Base-by-base conservation (phyloP, 192 early-diverging fungal genomes). In the Coemansia sp. region DNA sequence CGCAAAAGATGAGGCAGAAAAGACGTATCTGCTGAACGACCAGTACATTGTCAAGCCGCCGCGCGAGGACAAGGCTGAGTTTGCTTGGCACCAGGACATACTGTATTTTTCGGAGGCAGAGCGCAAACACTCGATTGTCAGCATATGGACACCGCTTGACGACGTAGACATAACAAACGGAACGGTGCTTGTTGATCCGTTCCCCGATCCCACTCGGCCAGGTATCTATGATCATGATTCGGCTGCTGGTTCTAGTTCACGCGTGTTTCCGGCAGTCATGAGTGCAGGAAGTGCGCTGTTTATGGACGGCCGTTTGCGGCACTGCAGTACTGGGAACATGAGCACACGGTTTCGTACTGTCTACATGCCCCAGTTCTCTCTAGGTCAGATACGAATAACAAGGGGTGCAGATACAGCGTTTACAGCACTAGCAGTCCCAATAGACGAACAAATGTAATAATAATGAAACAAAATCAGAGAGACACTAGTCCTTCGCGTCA, bases 401-500 rank as follows among this genome's bases (percentile, higher is more conserved):
- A 18, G 1, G 8, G 41, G 12, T 4, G 41, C 50, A 4, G 33
- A 21, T 1, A 27, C 19, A 13, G 27, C 11, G 9, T 49, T 47
- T 43, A 56, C 64, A 0, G 67, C 73, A 6, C 47, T 78, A 22
- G 74, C 68, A 1, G 64, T 71, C 15, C 71, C 71, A 14, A 21
- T 72, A 22, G 59, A 41, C 9, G n/a, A 30, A 53, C 23, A 34
- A 17, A 39, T 17, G 52, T 30, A 53, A 51, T n/a, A n/a, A n/a
- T n/a, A 33, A 51, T 1, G 27, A 51, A 17, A 33, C 24, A 33
- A 51, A 51, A 51, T 44, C 38, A 4, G 14, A n/a, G n/a, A n/a
- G n/a, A n/a, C n/a, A n/a, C 53, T 39, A 87, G 60, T 96, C 92
- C 47, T 88, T 89, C 15, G 92, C 81, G 62, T 98, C 93, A 5